Conservation (phyloP, 2,329 filamentous ascomycete species). For the Penicillium rolfsii region DNA sequence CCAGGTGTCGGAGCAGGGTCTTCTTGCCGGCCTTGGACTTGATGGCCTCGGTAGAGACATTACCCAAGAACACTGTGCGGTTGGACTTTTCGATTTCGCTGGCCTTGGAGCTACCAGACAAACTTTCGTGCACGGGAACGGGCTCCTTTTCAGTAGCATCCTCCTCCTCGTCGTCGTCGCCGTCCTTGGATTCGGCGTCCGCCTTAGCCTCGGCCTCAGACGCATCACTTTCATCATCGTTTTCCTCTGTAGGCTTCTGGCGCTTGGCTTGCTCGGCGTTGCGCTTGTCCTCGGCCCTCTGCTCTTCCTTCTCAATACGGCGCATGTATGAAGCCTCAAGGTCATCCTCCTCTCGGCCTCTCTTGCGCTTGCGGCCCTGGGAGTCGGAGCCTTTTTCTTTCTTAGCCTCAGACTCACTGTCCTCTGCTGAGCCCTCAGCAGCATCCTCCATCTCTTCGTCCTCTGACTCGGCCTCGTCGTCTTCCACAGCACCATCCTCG, state of each 20-base stretch:
- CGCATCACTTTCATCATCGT: slow-evolving; percentile 36
- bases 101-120: slow-evolving; percentile 41
- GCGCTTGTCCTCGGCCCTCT: slow-evolving; percentile 41
- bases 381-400: slow-evolving; percentile 24
- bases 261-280: slow-evolving; percentile 44
- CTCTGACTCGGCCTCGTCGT: slow-evolving; percentile 30
- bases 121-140: slow-evolving; percentile 45
- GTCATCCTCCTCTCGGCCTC: slow-evolving; percentile 53
- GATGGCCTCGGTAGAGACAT: slow-evolving; percentile 82
- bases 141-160: slow-evolving; percentile 32
- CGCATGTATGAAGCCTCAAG: slow-evolving; percentile 51
- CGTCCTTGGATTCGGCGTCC: slow-evolving; percentile 39
- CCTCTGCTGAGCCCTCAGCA: slow-evolving; percentile 48
- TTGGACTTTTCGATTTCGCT: slow-evolving; percentile 78
- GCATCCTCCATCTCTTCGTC: slow-evolving; percentile 50
- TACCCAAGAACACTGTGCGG: slow-evolving; percentile 90
- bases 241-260: slow-evolving; percentile 39
- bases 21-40: slow-evolving; percentile 81
- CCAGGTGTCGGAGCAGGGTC: slow-evolving; percentile 73
- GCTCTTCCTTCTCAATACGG: slow-evolving; percentile 48
- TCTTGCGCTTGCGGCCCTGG: slow-evolving; percentile 57
- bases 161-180: slow-evolving; percentile 38
- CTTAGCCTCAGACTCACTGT: slow-evolving; percentile 57
- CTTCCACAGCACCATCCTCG: slow-evolving; percentile 34
- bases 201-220: slow-evolving; percentile 31